Base-by-base conservation (phyloP, 805 yeast genomes). In the Saccharomycopsis javanensis region DNA sequence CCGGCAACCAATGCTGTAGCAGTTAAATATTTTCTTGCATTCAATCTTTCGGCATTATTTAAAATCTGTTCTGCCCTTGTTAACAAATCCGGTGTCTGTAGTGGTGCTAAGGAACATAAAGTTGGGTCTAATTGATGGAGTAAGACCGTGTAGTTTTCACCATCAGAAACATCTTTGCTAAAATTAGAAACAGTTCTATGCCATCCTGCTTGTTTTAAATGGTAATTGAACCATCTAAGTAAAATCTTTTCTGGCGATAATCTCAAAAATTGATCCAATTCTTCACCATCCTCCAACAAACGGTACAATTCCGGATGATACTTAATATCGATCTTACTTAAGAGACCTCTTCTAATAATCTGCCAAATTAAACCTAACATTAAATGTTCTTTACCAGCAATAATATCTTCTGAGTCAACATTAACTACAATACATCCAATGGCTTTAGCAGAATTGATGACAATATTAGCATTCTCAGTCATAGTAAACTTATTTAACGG, bases 361-460 rank as follows among this genome's bases (percentile, higher is more conserved):
- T 94, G 99, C 98, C 98, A 91, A 64, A 91, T 85, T 63, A 91
- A 77, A 57, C 98, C 98, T 62, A 92, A 73, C 58, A 91, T 86
- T 69, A 91, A 79, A 71, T 91, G 96, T 68, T 89, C 95, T 65
- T 87, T 91, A 65, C 97, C 97, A 66, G 90, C 97, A 61, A 88
- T 85, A 55, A 91, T 88, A 69, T 90, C 97, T 69, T 90, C 97
- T 15, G 97, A 87, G 65, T 92, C 98, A 54, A 94, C 98, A 68
- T 94, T 94, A 54, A 94, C 98, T 53, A 94, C 98, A 58, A 94
- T 87, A 78, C 97, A 92, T 20, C 99, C 99, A 72, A 94, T 94
- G 55, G 98, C 99, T 74, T 94, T 94, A 31, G 99, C 99, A 2
- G 99, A 94, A 72, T 94, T 94, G 72, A 94, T 88, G 38, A 94